Base-by-base conservation (phyloP, 208 protist genomes). In the Trypanosoma grayi region DNA sequence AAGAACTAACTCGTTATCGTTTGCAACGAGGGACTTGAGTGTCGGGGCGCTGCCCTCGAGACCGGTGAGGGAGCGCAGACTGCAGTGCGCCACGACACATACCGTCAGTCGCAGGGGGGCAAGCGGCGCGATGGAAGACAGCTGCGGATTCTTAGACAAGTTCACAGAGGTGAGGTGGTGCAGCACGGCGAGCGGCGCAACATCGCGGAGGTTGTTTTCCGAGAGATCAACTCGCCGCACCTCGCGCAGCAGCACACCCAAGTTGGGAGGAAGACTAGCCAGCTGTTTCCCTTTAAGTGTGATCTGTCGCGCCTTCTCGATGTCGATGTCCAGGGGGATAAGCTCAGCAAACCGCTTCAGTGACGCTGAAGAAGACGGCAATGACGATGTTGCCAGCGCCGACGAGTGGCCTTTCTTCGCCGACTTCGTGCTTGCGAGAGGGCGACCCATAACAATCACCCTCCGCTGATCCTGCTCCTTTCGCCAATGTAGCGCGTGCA, bases 281-380 rank as follows among this genome's bases (percentile, higher is more conserved):
- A 95, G 43, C 1, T 56, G 64, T 55, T 86, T 86, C 20, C 60
- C 60, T 18, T 70, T 60, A 20, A 92, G 44, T 10, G 66, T 25
- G 20, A 95, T 65, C 51, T 84, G 75, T 10, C 79, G 73, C 0
- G 79, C 70, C n/a, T 55, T 61, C 36, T 90, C 85, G 13, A 90
- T 52, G 46, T 92, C 81, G 11, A 91, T 58, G 47, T 95, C 85
- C 18, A 95, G 66, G 10, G 89, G 83, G 34, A 95, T 83, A 4
- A 80, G 60, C 39, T 88, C 67, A 16, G 83, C 45, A 60, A 95
- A 86, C 27, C 70, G 62, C 45, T 79, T 72, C 13, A 73, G 13
- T 18, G 47, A 56, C 30, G 25, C 20, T 28, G 28, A 57, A 30
- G 60, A 44, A 2, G 47, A 18, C 41, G n/a, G n/a, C n/a, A n/a